Base-by-base conservation (phyloP, 495 filamentous ascomycete genomes). In the Xylaria scruposa region DNA sequence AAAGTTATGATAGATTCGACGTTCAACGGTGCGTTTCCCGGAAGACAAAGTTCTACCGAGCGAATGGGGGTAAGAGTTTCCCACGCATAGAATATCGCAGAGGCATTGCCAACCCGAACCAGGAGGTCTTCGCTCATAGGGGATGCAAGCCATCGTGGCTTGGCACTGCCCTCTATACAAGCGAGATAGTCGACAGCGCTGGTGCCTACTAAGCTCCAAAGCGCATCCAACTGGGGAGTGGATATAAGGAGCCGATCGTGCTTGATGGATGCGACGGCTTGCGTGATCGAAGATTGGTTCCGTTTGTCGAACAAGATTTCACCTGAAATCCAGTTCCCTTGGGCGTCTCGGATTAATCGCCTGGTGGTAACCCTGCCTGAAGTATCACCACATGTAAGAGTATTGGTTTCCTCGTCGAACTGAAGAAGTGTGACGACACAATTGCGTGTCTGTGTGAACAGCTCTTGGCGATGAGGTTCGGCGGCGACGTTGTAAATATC, bases 341-440 rank as follows among this genome's bases (percentile, higher is more conserved):
- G 62, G 4, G 62, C 15, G 33, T 66, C 17, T 13, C 5, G 46
- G 9, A 17, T 21, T 6, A 66, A 10, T 10, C 12, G 21, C 29
- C 62, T 66, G 29, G 44, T 66, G 12, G 62, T 66, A 36, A 66
- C 62, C 12, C 62, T 66, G 9, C 44, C 44, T 17, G 42, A 7
- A 9, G 62, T 21, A 24, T 49, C 44, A 19, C 4, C 29, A 29
- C 44, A 51, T 19, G 62, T 31, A 38, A 51, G 42, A 5, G 15
- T 64, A 13, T 13, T 7, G 29, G 44, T 19, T 1, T 51, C 44
- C 17, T 47, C n/a, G 8, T 66, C 62, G 19, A n/a, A 66, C 2
- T 66, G 44, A 33, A 66, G 26, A 31, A 36, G 6, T 36, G 26
- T 66, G 44, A 66, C 51, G 1, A 26, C 29, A 8, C 26, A 26